phyloP scores from a whole-genome alignment of 2,329 filamentous ascomycete species.

The Ophiostoma ulmi region DNA sequence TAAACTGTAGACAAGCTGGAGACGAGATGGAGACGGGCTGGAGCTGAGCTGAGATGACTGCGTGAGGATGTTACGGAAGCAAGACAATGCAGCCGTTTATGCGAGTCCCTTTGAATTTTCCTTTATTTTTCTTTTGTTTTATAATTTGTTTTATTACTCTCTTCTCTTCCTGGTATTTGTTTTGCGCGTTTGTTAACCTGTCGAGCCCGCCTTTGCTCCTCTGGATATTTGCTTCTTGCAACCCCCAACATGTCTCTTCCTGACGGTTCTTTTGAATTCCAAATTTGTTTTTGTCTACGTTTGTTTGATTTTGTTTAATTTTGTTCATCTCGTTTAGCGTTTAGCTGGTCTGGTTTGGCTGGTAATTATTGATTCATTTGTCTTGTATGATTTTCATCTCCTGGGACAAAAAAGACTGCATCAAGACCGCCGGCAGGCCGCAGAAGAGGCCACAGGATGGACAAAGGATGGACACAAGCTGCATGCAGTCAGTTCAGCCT shows the following conservation, averaged over 20 bases:
- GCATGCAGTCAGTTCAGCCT: neutral
- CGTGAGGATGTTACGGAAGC: neutral
- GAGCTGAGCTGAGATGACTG: neutral
- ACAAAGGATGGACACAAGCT: neutral
- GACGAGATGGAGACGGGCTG: neutral
- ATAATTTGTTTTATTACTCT: no score
- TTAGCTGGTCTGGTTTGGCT: no score
- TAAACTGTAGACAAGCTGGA: neutral
- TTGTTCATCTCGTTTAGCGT: no score
- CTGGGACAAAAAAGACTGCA: neutral
- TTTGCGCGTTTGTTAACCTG: no score
- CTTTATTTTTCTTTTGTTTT: no score
- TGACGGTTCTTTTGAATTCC: conserved; percentile 5
- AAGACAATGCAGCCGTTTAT: neutral
- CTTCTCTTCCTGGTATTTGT: neutral
- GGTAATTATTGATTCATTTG: no score
- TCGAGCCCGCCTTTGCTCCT: neutral
- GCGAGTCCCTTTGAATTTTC: neutral
- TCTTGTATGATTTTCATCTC: neutral
- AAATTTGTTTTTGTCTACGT: neutral
- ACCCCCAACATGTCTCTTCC: neutral
- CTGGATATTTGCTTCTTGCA: neutral
- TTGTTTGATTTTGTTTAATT: neutral
- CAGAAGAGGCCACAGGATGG: neutral
- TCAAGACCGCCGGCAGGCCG: neutral